Evolutionary conservation across 1,139 yeast genomes (phyloP).

Genomic region (Geotrichum fermentans): DNA sequence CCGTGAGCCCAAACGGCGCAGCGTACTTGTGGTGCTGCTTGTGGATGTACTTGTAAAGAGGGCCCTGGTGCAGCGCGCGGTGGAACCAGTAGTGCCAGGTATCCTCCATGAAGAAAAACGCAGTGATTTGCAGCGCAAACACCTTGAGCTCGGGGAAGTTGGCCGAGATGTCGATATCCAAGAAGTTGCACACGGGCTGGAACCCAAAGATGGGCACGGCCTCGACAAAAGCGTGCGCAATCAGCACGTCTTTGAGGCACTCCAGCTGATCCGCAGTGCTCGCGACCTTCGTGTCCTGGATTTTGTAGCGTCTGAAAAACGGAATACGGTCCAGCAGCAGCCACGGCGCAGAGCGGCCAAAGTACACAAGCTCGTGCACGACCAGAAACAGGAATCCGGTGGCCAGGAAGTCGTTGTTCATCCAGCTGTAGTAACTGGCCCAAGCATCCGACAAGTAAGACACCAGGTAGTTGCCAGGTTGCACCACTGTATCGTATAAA

Average conservation of each 20-base stretch:
- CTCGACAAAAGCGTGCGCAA: conserved; percentile 84
- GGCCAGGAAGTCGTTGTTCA: conserved; percentile 72
- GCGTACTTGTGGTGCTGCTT: conserved; percentile 96
- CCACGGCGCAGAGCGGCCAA: conserved; percentile 85
- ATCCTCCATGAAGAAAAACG: conserved; percentile 83
- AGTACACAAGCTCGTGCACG: conserved; percentile 74
- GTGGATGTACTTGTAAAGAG: conserved; percentile 83
- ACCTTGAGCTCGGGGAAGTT: conserved; percentile 70
- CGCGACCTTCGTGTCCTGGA: conserved; percentile 77
- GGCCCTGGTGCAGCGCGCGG: conserved; percentile 77
- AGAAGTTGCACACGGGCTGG: conserved; percentile 77
- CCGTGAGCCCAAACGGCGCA: conserved; percentile 93
- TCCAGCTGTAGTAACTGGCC: conserved; percentile 73
- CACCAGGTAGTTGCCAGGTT: conserved; percentile 25
- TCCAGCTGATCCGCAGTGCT: conserved; percentile 81
- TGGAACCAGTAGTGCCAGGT: conserved; percentile 96
- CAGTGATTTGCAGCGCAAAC: conserved; percentile 57
- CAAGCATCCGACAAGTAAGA: conserved; percentile 56
- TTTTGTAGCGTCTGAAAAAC: conserved; percentile 68
- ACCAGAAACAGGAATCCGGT: conserved; percentile 73
- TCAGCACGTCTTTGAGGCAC: conserved; percentile 75
- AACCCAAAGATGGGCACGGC: conserved; percentile 94
- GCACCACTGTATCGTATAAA: conserved; percentile 2
- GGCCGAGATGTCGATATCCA: conserved; percentile 70
- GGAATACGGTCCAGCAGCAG: conserved; percentile 69